Conservation (phyloP, 2,329 filamentous ascomycete genomes). For the Cercospora canescens region DNA sequence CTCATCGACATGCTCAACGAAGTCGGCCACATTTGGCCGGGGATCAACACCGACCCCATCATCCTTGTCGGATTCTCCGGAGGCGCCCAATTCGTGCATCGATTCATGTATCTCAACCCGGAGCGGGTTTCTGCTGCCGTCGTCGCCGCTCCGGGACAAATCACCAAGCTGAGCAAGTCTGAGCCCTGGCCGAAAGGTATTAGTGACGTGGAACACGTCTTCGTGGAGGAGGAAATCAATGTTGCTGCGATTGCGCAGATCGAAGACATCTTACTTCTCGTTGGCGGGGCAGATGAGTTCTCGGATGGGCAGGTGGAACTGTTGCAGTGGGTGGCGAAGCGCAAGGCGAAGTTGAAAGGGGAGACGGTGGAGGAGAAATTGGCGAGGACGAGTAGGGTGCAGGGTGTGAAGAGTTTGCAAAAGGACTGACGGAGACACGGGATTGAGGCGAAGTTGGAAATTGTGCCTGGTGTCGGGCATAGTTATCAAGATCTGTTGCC, state of each 20-base stretch:
- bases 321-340: conserved; percentile 4
- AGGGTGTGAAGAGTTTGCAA: conserved; percentile 9
- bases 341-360: neutral
- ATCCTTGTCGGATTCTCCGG: conserved; percentile 16
- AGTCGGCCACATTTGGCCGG: conserved; percentile 16
- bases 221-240: conserved; percentile 7
- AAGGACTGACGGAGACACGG: conserved; percentile 14
- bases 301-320: conserved; percentile 7
- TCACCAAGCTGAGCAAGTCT: conserved; percentile 9
- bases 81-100: conserved; percentile 18
- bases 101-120: conserved; percentile 17
- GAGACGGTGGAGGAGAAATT: conserved; percentile 1
- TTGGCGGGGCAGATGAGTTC: conserved; percentile 11
- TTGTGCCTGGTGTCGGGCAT: conserved; percentile 14
- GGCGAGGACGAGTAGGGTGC: conserved; percentile 2
- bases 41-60: conserved; percentile 6
- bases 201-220: neutral
- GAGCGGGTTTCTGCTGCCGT: conserved; percentile 12
- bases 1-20: conserved; percentile 17
- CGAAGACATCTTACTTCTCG: conserved; percentile 4
- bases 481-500: conserved; percentile 3
- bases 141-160: conserved; percentile 13
- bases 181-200: conserved; percentile 15
- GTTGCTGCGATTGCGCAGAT: conserved; percentile 6
- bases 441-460: conserved; percentile 10